Evolutionary conservation across 2,329 filamentous ascomycete species (phyloP).

Genomic region (Trichoderma sp.): DNA sequence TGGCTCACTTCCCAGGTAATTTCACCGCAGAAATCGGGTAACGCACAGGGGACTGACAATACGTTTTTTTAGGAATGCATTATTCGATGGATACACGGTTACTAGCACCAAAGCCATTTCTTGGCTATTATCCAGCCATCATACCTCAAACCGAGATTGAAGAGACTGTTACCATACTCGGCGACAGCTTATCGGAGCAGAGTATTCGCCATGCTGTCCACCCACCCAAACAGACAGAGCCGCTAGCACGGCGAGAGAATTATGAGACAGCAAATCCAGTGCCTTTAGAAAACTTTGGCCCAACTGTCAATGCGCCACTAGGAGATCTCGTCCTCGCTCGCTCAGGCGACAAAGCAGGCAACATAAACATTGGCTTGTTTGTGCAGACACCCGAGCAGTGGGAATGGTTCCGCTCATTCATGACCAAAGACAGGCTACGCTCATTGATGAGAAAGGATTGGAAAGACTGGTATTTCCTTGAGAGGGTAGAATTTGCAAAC

Average conservation of each 20-base stretch:
- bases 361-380: constrained; percentile 46
- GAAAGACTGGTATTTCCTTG: constrained; percentile 35
- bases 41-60: no score
- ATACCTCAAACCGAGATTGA: constrained; percentile 33
- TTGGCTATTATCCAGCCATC: constrained; percentile 27
- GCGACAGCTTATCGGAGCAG: not conserved
- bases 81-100: constrained; percentile 42
- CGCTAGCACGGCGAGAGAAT: constrained; percentile 22
- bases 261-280: constrained; percentile 25
- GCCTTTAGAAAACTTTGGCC: constrained; percentile 21
- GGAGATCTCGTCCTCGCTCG: constrained; percentile 32
- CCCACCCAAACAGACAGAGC: constrained; percentile 23
- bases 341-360: constrained; percentile 42
- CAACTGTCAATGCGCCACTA: constrained; percentile 26
- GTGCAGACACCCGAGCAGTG: constrained; percentile 43
- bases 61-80: constrained; percentile 35
- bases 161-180: constrained; percentile 26
- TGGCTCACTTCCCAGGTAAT: constrained; percentile 39
- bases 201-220: constrained; percentile 20
- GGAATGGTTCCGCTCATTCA: constrained; percentile 42
- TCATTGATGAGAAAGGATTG: constrained; percentile 37
- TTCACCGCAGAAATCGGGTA: no score
- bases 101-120: constrained; percentile 29
- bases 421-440: constrained; percentile 39
- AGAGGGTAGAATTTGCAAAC: constrained; percentile 46